Percentiles rank a stretch among this genome's conserved stretches.
phyloP scores from a whole-genome alignment of 2,329 filamentous ascomycete species.

The Akanthomyces lecanii region DNA sequence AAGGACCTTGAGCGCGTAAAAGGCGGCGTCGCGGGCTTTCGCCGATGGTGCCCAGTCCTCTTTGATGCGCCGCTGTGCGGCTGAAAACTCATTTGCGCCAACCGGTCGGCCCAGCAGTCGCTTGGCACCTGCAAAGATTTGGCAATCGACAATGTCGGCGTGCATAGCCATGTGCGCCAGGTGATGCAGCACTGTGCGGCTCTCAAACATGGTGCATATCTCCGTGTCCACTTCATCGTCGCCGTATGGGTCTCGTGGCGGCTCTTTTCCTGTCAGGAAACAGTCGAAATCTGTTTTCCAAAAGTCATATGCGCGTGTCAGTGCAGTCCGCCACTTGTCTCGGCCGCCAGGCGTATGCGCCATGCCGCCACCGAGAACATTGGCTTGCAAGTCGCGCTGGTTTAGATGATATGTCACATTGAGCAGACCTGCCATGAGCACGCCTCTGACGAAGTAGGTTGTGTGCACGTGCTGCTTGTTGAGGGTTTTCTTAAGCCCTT shows the following conservation, averaged over 20 bases:
- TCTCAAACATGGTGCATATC: slow-evolving; percentile 69
- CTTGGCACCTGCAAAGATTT: slow-evolving; percentile 88
- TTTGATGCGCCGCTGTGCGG: slow-evolving; percentile 77
- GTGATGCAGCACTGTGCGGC: slow-evolving; percentile 83
- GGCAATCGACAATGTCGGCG: slow-evolving; percentile 94
- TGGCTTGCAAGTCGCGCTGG: slow-evolving; percentile 88
- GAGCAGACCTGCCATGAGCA: slow-evolving; percentile 88
- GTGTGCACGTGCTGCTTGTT: slow-evolving; percentile 83
- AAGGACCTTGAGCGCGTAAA: slow-evolving; percentile 86
- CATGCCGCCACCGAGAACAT: slow-evolving; percentile 69
- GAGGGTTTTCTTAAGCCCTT: slow-evolving; percentile 84
- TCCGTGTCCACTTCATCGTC: slow-evolving; percentile 56
- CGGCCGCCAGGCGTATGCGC: slow-evolving; percentile 76
- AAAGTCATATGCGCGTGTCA: slow-evolving; percentile 85
- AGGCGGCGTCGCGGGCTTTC: slow-evolving; percentile 83
- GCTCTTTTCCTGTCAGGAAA: slow-evolving; percentile 60
- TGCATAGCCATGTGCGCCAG: slow-evolving; percentile 98
- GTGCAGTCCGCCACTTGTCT: slow-evolving; percentile 82
- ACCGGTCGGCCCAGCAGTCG: slow-evolving; percentile 82
- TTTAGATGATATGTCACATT: slow-evolving; percentile 98
- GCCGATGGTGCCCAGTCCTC: slow-evolving; percentile 86
- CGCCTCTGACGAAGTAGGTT: slow-evolving; percentile 87
- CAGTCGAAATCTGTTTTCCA: slow-evolving; percentile 94
- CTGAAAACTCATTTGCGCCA: slow-evolving; percentile 73
- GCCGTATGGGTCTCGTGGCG: slow-evolving; percentile 49